Evolutionary conservation across 2,329 filamentous ascomycete genomes (phyloP).

Genomic region (Microcyclosporella mali): DNA sequence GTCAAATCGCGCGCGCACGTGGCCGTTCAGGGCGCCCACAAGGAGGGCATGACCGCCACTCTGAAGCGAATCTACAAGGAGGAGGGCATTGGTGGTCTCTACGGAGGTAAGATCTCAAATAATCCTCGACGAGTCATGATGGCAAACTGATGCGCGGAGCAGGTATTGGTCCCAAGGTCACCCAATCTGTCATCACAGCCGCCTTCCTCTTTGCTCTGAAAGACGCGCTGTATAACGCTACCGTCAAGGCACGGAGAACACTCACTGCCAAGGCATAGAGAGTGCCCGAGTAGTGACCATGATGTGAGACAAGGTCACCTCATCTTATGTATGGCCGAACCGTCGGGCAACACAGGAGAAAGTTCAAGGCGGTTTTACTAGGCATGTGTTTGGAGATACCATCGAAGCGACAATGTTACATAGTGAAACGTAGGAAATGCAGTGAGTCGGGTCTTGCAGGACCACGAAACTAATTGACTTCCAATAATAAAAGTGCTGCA

Average conservation of each 20-base stretch:
- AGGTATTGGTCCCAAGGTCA: constrained; percentile 95
- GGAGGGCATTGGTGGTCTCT: constrained; percentile 86
- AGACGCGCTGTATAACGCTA: constrained; percentile 86
- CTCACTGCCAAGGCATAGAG: constrained; percentile 18
- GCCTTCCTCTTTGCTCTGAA: constrained; percentile 98
- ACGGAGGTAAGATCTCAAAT: constrained; percentile 63
- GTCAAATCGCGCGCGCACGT: constrained; percentile 98
- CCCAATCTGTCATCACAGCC: constrained; percentile 92
- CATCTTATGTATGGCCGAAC: too few relatives aligned
- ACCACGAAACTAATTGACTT: too few relatives aligned
- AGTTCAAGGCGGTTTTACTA: too few relatives aligned
- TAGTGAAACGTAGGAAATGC: too few relatives aligned
- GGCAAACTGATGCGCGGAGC: constrained; percentile 8
- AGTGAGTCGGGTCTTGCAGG: too few relatives aligned
- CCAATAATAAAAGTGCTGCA: too few relatives aligned
- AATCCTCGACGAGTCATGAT: neutral
- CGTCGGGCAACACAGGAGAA: too few relatives aligned
- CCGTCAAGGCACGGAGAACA: constrained; percentile 54
- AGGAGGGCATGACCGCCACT: constrained; percentile 72
- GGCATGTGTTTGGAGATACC: too few relatives aligned
- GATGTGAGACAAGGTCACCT: too few relatives aligned
- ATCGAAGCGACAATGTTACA: too few relatives aligned
- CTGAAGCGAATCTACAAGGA: constrained; percentile 75
- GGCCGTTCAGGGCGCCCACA: constrained; percentile 65
- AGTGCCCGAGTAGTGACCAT: neutral